Base-by-base conservation (phyloP, 1,284 basidiomycete species). In the Coniferiporia sulphurascens region DNA sequence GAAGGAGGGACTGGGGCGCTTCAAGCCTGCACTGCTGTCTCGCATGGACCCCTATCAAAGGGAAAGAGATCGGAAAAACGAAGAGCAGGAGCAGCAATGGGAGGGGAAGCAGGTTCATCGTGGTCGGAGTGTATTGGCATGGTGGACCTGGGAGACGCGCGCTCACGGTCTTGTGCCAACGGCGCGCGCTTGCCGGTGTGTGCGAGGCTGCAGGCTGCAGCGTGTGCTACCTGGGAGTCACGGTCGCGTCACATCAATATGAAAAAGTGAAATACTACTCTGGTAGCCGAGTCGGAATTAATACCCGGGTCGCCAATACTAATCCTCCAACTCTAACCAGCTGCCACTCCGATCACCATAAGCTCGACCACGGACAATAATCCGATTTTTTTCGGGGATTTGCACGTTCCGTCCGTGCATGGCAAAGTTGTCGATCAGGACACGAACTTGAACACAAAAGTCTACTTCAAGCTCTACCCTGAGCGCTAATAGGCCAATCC, bases 1-100 rank as follows among this genome's bases (percentile, higher is more conserved):
- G 27, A 41, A 58, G 43, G 6, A 21, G 34, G 15, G 50, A 13
- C 48, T 58, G 60, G 1, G 60, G 56, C 10, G 44, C 36, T 46
- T 55, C 50, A 6, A 62, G 58, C 36, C 53, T 59, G 36, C 61
- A 62, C 35, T 62, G 61, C 27, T 59, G 61, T n/a, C 46, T 34
- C 22, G 45, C 52, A 34, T 22, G 43, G 19, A 57, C 45, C 8
- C 10, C 35, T 21, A 27, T 12, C 22, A 34, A 22, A 19, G 50
- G 56, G 10, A 22, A 32, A n/a, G 53, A 15, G 46, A n/a, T 48
- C n/a, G 41, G 34, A 36, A 46, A 19, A 48, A 55, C 41, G 38
- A 57, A 44, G 17, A 51, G 13, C 43, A 61, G 10, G 27, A 52
- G 53, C 19, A 45, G 49, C 38, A 19, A 8, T 38, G 32, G 19